These are phyloP conservation scores for Pleurotus tuber-regium DNA, from an alignment of 768 basidiomycete genomes.

Conservation along the genomic window DNA sequence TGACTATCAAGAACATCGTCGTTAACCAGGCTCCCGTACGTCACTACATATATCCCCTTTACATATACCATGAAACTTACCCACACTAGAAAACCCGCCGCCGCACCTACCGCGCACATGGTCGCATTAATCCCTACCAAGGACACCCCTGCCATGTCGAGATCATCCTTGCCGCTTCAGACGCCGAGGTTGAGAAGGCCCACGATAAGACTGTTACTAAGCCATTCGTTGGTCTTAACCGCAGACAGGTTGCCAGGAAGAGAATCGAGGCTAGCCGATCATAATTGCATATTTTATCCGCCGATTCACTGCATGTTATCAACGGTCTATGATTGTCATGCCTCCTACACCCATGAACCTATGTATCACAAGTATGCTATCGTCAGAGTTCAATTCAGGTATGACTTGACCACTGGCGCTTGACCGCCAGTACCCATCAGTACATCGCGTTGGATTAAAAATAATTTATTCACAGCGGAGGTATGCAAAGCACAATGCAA, in stretches of 20 bases:
- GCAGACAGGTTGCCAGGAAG: constrained; percentile 83
- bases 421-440: too few relatives aligned
- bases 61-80: neutral
- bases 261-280: constrained; percentile 81
- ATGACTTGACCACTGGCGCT: too few relatives aligned
- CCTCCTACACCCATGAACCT: constrained; percentile 7
- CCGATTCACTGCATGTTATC: neutral
- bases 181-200: constrained; percentile 86
- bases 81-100: constrained; percentile 86
- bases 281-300: constrained; percentile 26
- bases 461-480: too few relatives aligned
- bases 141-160: constrained; percentile 97
- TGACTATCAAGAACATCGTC: constrained; percentile 93
- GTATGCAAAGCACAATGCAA: too few relatives aligned
- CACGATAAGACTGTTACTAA: constrained; percentile 64
- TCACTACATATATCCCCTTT: constrained; percentile 17
- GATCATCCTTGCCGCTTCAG: constrained; percentile 80
- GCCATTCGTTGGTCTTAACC: constrained; percentile 68
- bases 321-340: constrained; percentile 1
- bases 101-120: constrained; percentile 97
- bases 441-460: too few relatives aligned
- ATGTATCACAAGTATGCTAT: too few relatives aligned
- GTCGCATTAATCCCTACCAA: constrained; percentile 99
- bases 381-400: too few relatives aligned
- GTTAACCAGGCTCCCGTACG: constrained; percentile 97